Evolutionary conservation across 495 filamentous ascomycete genomes (phyloP), one percentile per base, ranked within the genome.

Genomic region (Astrothelium macrocarpum): DNA sequence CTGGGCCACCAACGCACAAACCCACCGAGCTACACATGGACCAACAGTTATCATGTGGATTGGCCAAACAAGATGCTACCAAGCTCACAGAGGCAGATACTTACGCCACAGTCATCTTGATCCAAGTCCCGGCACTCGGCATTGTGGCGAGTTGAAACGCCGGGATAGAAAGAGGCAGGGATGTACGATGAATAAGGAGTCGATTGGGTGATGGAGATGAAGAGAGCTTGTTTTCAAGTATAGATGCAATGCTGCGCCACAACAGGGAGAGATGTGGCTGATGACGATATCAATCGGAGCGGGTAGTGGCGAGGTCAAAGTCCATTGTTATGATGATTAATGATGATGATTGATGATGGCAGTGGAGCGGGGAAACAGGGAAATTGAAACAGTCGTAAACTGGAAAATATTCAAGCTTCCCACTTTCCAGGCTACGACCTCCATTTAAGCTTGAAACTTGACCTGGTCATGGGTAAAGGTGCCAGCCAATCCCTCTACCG

Each of bases 1-100:
- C 87, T 32, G 93, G 93, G 28, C 94, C 94, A 43, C 94, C 94
- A 66, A 96, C 78, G 74, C 82, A 84, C 56, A 91, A 77, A 34
- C 79, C 78, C 32, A 77, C 79, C 56, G 86, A 87, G 49, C 92
- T 97, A 62, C 42, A 56, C 1, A 59, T 68, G 20, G n/a, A 45
- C 36, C 32, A n/a, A 25, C 26, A 14, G 45, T 39, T 32, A 56
- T n/a, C 26, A 45, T 14, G 18, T 36, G 31, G 28, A 7, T 28
- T n/a, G n/a, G n/a, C n/a, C 16, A 61, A 20, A 32, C 28, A 29
- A 43, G 25, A 49, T n/a, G 39, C 5, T 25, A 49, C 0, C 34
- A 29, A 16, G 60, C 29, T 20, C 36, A 10, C n/a, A 26, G 18
- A 62, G 20, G 56, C 26, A 42, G 60, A 29, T 59, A 71, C 79